phyloP scores from a whole-genome alignment of 345 rosid genomes.

The Lenwebbia sp. region DNA sequence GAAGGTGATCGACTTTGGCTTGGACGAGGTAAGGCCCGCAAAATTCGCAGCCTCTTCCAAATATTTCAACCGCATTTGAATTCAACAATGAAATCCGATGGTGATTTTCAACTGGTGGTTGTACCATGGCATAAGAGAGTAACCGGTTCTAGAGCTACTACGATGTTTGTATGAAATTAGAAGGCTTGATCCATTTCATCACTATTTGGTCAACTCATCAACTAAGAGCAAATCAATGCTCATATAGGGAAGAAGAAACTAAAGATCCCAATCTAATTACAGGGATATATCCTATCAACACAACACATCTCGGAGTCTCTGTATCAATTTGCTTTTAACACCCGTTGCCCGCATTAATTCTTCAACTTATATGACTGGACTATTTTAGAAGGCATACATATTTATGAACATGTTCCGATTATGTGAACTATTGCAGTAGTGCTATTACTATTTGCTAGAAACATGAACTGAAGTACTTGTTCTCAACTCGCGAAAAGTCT shows the following conservation, averaged over 20 bases:
- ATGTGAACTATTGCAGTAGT: neutral
- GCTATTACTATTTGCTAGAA: neutral
- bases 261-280: neutral
- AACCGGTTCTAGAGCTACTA: neutral
- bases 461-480: neutral
- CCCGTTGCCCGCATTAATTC: neutral
- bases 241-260: neutral
- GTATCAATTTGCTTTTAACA: neutral
- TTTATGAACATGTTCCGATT: neutral
- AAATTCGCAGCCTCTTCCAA: neutral
- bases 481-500: neutral
- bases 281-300: neutral
- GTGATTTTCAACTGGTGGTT: neutral
- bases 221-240: neutral
- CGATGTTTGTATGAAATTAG: neutral
- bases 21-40: neutral
- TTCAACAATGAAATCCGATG: neutral
- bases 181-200: neutral
- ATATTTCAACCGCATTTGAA: neutral
- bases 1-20: neutral
- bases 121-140: neutral
- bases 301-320: neutral
- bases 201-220: neutral
- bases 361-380: conserved; percentile 1
- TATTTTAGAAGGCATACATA: neutral